phyloP scores from a whole-genome alignment of 306 rosid genomes.

The Psophocarpus tetragonolobus region DNA sequence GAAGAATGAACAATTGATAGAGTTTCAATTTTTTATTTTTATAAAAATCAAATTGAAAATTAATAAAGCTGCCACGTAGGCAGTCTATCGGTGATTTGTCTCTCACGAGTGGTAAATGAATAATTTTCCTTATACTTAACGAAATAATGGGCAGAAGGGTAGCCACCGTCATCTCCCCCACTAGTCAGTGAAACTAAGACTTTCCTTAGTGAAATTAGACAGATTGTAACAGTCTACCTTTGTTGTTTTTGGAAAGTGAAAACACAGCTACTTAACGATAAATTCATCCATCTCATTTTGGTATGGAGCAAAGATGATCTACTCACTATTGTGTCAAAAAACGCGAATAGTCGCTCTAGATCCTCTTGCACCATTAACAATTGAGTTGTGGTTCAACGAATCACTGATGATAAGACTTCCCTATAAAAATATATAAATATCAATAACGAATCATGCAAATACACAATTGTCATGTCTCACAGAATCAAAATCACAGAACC shows the following conservation, averaged over 20 bases:
- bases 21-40: no score
- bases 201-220: not conserved
- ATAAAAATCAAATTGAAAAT: no score
- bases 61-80: no score
- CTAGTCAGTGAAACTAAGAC: not conserved
- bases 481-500: not conserved
- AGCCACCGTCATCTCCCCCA: not conserved
- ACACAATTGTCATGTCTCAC: not conserved
- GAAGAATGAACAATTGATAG: no score
- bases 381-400: constrained; percentile 86
- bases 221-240: not conserved
- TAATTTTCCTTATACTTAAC: not conserved
- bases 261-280: not conserved
- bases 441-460: not conserved
- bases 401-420: constrained; percentile 87
- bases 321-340: constrained; percentile 73
- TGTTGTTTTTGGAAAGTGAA: not conserved
- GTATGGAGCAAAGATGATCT: not conserved
- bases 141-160: not conserved
- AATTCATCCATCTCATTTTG: not conserved
- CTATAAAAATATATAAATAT: constrained; percentile 37
- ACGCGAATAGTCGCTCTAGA: constrained; percentile 87
- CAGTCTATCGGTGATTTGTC: no score
- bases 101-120: no score
- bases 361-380: constrained; percentile 90